Conservation (phyloP, 2,329 filamentous ascomycete species). For the Neofusicoccum parvum region DNA sequence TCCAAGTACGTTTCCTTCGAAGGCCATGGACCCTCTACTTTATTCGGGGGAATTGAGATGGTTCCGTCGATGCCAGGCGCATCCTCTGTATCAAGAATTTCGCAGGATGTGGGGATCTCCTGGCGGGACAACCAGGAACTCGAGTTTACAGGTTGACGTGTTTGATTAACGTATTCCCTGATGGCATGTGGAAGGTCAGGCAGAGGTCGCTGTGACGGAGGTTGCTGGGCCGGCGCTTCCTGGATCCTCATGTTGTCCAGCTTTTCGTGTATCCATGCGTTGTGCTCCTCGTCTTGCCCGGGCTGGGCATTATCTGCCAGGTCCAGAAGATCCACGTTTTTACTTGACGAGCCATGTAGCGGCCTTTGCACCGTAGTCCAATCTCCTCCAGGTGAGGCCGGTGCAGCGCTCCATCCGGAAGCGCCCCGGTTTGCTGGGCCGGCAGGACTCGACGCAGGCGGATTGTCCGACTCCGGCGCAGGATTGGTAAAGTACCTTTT, state of each 20-base stretch:
- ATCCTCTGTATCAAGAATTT: constrained; percentile 49
- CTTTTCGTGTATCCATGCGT: background rate
- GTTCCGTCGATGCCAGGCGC: background rate
- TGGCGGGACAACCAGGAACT: constrained; percentile 35
- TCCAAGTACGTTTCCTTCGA: constrained; percentile 68
- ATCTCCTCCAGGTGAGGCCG: too few species aligned
- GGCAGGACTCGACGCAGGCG: too few species aligned
- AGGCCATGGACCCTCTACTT: constrained; percentile 55
- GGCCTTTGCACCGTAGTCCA: too few species aligned
- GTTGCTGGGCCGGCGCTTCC: background rate
- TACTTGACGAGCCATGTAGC: too few species aligned
- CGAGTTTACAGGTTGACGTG: background rate
- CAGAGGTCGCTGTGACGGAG: too few species aligned
- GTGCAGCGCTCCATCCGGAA: too few species aligned
- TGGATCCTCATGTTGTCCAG: background rate
- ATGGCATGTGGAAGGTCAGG: background rate
- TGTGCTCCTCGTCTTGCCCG: background rate
- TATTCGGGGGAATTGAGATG: constrained; percentile 30
- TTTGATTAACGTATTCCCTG: background rate
- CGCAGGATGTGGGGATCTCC: constrained; percentile 58
- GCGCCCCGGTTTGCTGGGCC: too few species aligned
- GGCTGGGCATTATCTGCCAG: background rate
- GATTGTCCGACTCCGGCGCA: background rate
- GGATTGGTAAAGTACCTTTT: background rate
- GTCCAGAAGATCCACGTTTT: too few species aligned